phyloP scores from a whole-genome alignment of 2,329 filamentous ascomycete species.

The Penicillium sp. region DNA sequence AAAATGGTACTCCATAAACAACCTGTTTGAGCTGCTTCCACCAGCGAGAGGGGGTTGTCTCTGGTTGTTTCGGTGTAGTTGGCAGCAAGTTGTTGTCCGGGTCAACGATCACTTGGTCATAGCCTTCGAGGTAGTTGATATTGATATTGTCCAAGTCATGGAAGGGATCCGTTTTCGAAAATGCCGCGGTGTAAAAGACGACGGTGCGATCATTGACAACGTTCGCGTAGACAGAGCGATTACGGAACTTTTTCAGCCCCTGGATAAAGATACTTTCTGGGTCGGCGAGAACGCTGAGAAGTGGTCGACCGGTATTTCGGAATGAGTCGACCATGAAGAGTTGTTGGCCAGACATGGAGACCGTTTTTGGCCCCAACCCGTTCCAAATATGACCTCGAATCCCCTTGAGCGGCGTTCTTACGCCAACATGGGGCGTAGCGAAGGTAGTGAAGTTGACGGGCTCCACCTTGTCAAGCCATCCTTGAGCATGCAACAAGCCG shows the following conservation, averaged over 20 bases:
- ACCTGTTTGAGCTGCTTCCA: constrained; percentile 40
- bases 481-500: constrained; percentile 78
- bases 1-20: constrained; percentile 62
- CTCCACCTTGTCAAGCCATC: constrained; percentile 74
- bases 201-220: constrained; percentile 82
- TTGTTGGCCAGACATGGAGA: constrained; percentile 83
- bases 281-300: constrained; percentile 81
- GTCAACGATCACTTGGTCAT: constrained; percentile 75
- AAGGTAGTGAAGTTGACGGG: constrained; percentile 96
- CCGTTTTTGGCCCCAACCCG: constrained; percentile 74
- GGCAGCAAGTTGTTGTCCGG: constrained; percentile 36
- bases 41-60: constrained; percentile 33
- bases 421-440: constrained; percentile 80
- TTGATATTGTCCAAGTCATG: constrained; percentile 66
- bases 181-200: constrained; percentile 78
- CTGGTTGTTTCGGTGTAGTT: constrained; percentile 23
- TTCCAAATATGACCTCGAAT: constrained; percentile 74
- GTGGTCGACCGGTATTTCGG: constrained; percentile 75
- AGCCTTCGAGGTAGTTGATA: constrained; percentile 73
- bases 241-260: constrained; percentile 73
- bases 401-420: constrained; percentile 68
- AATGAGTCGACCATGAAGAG: constrained; percentile 87
- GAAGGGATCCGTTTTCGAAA: constrained; percentile 78
- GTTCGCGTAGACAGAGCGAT: constrained; percentile 80
- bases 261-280: constrained; percentile 82